Conservation (phyloP, 805 yeast species). For the Candida tibetensis region DNA sequence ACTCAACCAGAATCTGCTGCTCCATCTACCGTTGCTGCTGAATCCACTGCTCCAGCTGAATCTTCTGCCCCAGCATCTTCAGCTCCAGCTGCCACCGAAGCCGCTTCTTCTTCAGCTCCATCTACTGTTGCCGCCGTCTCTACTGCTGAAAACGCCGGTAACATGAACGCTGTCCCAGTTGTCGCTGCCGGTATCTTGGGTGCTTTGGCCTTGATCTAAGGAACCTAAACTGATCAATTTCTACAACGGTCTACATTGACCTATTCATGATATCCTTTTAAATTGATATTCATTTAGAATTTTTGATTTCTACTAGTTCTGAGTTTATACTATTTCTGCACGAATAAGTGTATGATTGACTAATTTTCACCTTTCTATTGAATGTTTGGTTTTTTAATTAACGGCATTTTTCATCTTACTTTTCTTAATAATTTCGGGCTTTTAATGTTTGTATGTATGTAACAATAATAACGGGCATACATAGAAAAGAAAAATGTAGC, state of each 20-base stretch:
- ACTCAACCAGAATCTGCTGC: too few relatives aligned
- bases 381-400: not conserved
- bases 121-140: conserved; percentile 6
- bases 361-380: conserved; percentile 1
- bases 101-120: conserved; percentile 4
- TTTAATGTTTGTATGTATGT: not conserved
- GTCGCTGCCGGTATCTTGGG: conserved; percentile 14
- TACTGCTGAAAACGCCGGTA: conserved; percentile 9
- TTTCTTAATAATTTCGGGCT: conserved; percentile 1
- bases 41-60: not conserved
- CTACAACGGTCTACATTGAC: not conserved
- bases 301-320: conserved; percentile 1
- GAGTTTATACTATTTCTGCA: not conserved
- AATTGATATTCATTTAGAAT: conserved; percentile 2
- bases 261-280: not conserved
- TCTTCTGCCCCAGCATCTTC: conserved; percentile 5
- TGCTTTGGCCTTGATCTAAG: conserved; percentile 13
- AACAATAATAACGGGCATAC: too few relatives aligned
- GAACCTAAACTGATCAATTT: not conserved
- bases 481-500: too few relatives aligned
- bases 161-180: conserved; percentile 8
- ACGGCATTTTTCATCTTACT: conserved; percentile 1
- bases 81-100: conserved; percentile 1
- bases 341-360: not conserved
- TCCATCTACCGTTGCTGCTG: conserved; percentile 6